Base-by-base conservation (phyloP, 192 early-diverging fungal species). In the Linnemannia schmuckeri region DNA sequence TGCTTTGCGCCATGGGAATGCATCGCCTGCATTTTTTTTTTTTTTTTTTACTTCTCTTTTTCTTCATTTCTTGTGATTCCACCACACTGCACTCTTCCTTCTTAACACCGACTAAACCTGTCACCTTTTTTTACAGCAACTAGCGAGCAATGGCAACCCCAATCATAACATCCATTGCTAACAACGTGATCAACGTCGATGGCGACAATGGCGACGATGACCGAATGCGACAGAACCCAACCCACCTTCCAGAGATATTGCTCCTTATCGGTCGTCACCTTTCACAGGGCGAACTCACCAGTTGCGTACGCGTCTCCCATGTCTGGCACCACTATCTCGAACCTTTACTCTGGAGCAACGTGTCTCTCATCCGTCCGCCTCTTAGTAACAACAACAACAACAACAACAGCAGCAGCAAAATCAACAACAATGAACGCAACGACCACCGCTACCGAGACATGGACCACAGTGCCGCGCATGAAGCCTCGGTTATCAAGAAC, bases 211-310 rank as follows among this genome's bases (percentile, higher is more conserved):
- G 55, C 55, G 61, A 66, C 27, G 27, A 66, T 66, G 61, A 66
- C n/a, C 61, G 27, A 27, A 66, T 66, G 12, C 72, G 30, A 35
- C 74, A 38, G 18, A 35, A 55, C 54, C 74, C 74, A 5, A 37
- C 37, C 5, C 74, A 75, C 33, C 74, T 75, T 8, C 74, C 74
- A 33, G 74, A 75, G 35, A 75, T 75, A 52, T 5, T 75, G 33
- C 33, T 75, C 27, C 46, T 61, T 7, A 57, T 75, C 5, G 74
- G 49, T 2, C 52, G 74, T 15, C 46, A 52, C 24, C 74, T 75
- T 5, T 52, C 49, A 17, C 74, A 75, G 52, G 49, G 37, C 38
- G 74, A 75, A 17, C 46, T 75, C 33, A 55, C 74, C 46, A 37
- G 33, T 18, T 75, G 74, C 52, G 33, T 75, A 17, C 74, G 74